Percentiles rank a stretch among this genome's conserved stretches.
Conservation (phyloP, 352 stramenopile species). For the Blastocystis sp. region DNA sequence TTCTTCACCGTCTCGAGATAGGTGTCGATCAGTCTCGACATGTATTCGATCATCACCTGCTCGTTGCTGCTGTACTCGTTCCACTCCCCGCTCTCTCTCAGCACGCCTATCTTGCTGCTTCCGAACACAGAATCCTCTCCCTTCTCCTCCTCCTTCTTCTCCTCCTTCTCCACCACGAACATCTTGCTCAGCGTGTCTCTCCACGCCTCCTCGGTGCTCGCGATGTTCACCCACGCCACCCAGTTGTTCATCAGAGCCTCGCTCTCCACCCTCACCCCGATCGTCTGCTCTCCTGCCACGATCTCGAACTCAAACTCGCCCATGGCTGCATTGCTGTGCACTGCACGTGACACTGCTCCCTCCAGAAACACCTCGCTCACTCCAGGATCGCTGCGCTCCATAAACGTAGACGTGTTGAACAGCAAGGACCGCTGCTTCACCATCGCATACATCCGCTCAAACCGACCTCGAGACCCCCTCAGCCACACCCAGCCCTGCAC, state of each 20-base stretch:
- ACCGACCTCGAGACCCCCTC: not conserved
- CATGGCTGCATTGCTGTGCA: not conserved
- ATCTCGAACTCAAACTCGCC: constrained; percentile 20
- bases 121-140: not conserved
- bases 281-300: not conserved
- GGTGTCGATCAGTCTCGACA: constrained; percentile 75
- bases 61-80: constrained; percentile 81
- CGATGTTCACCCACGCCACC: constrained; percentile 18
- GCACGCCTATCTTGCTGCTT: constrained; percentile 75
- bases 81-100: constrained; percentile 86
- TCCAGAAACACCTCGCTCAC: not conserved
- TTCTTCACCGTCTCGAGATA: constrained; percentile 98
- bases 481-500: constrained; percentile 61
- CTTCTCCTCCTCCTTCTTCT: not conserved
- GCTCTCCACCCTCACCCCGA: not conserved
- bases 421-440: not conserved
- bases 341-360: not conserved
- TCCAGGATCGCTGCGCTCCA: not conserved
- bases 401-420: not conserved
- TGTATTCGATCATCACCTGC: constrained; percentile 90
- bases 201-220: not conserved
- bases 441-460: constrained; percentile 31
- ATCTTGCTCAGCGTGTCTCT: not conserved
- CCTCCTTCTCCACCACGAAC: not conserved
- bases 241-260: not conserved